phyloP scores from a whole-genome alignment of 2,329 filamentous ascomycete genomes.

The Chaetomium sp. region DNA sequence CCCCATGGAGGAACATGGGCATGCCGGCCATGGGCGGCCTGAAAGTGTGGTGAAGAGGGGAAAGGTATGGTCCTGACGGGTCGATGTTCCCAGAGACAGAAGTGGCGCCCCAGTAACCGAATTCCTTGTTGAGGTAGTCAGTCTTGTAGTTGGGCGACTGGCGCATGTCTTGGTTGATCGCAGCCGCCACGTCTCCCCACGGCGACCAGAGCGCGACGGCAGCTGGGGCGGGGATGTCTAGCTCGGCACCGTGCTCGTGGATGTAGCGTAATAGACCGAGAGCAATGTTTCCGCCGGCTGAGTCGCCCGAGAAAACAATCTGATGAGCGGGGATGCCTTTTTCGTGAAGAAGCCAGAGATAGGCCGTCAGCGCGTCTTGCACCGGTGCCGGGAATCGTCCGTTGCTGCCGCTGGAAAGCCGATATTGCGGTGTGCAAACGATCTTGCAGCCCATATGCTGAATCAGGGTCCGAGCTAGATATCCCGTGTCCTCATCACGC shows the following conservation, averaged over 20 bases:
- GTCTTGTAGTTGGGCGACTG: conserved; percentile 27
- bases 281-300: conserved; percentile 40
- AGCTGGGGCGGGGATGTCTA: conserved; percentile 32
- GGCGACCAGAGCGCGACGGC: conserved; percentile 38
- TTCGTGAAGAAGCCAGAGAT: conserved; percentile 35
- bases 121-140: conserved; percentile 33
- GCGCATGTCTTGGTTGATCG: conserved; percentile 32
- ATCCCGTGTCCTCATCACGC: conserved; percentile 38
- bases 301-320: conserved; percentile 42
- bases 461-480: conserved; percentile 34
- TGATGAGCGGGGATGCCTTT: conserved; percentile 35
- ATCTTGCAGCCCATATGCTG: conserved; percentile 33
- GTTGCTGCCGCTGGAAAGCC: conserved; percentile 34
- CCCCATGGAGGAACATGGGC: conserved; percentile 35
- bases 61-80: conserved; percentile 24
- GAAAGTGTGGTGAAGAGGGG: conserved; percentile 31
- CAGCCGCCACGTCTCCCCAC: conserved; percentile 28
- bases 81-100: conserved; percentile 22
- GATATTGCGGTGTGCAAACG: conserved; percentile 41
- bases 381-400: conserved; percentile 39
- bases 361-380: conserved; percentile 40
- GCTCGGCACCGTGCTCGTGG: conserved; percentile 32
- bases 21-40: conserved; percentile 4
- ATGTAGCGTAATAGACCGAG: conserved; percentile 41
- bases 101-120: conserved; percentile 32